Evolutionary conservation across 2,329 filamentous ascomycete species (phyloP).

Genomic region (Cercospora brassicicola): DNA sequence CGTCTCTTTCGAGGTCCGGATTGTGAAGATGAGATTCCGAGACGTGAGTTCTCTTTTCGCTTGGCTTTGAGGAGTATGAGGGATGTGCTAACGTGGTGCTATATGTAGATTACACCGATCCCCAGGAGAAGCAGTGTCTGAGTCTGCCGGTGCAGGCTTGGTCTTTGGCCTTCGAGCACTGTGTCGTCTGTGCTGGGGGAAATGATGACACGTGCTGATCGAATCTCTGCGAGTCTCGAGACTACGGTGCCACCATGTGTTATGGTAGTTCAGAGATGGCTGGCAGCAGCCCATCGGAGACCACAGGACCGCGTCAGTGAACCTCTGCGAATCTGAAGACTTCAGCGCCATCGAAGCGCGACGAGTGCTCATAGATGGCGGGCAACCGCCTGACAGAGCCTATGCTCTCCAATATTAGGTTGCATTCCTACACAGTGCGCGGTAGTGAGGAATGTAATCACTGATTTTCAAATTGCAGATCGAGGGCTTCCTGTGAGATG

Average conservation of each 20-base stretch:
- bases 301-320: not conserved
- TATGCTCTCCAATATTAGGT: not conserved
- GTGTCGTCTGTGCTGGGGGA: not conserved
- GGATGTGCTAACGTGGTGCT: not conserved
- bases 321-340: not conserved
- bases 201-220: not conserved
- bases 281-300: not conserved
- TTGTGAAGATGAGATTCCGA: conserved; percentile 1
- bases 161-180: not conserved
- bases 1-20: not conserved
- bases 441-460: not conserved
- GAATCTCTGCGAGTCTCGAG: not conserved
- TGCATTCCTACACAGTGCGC: not conserved
- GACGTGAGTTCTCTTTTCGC: not conserved
- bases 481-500: not conserved
- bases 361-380: not conserved
- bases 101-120: not conserved
- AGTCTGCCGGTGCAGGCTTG: not conserved
- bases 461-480: not conserved
- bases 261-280: not conserved
- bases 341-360: not conserved
- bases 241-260: not conserved
- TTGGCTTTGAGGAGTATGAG: not conserved
- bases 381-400: not conserved
- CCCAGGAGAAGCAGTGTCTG: conserved; percentile 7